Base-by-base conservation (phyloP, 306 rosid species). In the Acmispon strigosus region DNA sequence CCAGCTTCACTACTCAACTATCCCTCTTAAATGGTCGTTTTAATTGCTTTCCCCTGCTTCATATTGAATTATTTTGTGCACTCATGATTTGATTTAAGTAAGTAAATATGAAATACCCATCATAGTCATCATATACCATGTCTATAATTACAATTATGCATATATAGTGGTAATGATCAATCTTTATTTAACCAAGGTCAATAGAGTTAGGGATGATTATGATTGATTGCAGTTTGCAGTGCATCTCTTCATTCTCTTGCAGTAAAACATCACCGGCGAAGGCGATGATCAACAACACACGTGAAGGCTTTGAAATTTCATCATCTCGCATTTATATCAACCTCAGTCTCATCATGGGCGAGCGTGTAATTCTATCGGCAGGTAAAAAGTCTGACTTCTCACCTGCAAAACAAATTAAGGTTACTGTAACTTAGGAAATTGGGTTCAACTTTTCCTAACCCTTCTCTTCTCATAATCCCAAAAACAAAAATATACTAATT, bases 81-180 rank as follows among this genome's bases (percentile, higher is more conserved):
- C 32, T 27, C 32, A 27, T 27, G 32, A 27, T 22, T 22, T 22
- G n/a, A n/a, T n/a, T n/a, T n/a, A n/a, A n/a, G n/a, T n/a, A n/a
- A n/a, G n/a, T n/a, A n/a, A n/a, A n/a, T n/a, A n/a, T n/a, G n/a
- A n/a, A n/a, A 82, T 64, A 66, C 79, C 64, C 83, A 69, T 76
- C 87, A 78, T 86, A 87, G 79, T 74, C 89, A 86, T 86, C 90
- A 83, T 77, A 70, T 72, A 83, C 81, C 70, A 77, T 73, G 77
- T 80, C 78, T 84, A 84, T 91, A 87, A 89, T 85, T 91, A 86
- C 96, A 84, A 87, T 88, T 76, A 85, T 84, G 85, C 76, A 80
- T 22, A 22, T 22, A 22, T 73, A 64, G 57, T 39, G 80, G 85
- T 80, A 80, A 87, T 84, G 71, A 63, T 57, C 27, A 78, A 52